These are phyloP conservation scores for Linnemannia schmuckeri DNA, from an alignment of 192 early-diverging fungal species.

Conservation along the genomic window DNA sequence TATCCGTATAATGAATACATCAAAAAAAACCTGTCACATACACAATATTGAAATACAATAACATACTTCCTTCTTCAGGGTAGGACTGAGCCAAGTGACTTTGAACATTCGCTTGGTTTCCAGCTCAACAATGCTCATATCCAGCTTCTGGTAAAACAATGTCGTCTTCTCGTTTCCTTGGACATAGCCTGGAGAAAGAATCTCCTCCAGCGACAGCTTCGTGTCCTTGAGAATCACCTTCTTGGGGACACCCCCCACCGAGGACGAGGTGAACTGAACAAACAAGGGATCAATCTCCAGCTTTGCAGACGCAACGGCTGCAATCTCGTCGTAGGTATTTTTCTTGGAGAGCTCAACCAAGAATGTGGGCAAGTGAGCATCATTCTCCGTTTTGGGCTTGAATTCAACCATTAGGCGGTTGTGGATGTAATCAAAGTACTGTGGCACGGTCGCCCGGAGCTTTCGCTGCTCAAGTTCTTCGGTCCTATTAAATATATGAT, in stretches of 20 bases:
- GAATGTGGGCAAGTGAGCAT: constrained; percentile 56
- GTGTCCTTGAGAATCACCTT: constrained; percentile 43
- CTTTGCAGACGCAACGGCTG: constrained; percentile 71
- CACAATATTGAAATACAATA: not conserved
- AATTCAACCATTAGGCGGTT: constrained; percentile 82
- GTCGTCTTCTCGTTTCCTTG: constrained; percentile 36
- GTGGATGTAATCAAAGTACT: constrained; percentile 84
- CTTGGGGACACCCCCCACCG: constrained; percentile 43
- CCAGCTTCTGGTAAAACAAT: constrained; percentile 88
- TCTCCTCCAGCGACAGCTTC: constrained; percentile 52
- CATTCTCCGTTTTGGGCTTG: constrained; percentile 64
- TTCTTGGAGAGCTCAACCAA: constrained; percentile 73
- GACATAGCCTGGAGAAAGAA: constrained; percentile 50
- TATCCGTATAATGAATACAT: not conserved
- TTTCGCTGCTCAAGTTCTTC: constrained; percentile 58
- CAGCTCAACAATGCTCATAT: constrained; percentile 84
- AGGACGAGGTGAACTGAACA: constrained; percentile 75
- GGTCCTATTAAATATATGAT: constrained; percentile 10
- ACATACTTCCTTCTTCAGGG: constrained; percentile 74
- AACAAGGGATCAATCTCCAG: constrained; percentile 75
- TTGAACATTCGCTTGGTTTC: constrained; percentile 83
- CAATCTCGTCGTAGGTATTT: constrained; percentile 77
- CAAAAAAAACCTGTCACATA: not conserved
- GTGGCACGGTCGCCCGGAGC: constrained; percentile 62
- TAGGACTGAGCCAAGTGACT: constrained; percentile 75